phyloP scores from a whole-genome alignment of 2,329 filamentous ascomycete species.

The Colletotrichum viniferum region DNA sequence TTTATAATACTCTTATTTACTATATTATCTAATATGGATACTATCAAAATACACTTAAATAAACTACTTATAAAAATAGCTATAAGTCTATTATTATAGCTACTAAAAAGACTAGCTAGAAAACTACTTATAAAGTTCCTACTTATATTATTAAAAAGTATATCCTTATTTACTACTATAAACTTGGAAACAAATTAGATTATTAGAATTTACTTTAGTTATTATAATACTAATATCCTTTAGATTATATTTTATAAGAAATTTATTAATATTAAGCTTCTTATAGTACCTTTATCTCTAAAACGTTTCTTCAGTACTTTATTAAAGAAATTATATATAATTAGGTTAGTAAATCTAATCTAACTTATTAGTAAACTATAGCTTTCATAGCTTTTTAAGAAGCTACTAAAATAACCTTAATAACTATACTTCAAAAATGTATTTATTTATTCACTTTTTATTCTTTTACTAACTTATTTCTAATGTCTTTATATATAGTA shows the following conservation, averaged over 20 bases:
- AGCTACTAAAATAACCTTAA: neutral
- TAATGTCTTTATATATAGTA: too few relatives aligned
- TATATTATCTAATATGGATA: neutral
- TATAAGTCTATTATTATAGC: neutral
- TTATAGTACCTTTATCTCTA: neutral
- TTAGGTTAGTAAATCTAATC: neutral
- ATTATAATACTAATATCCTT: neutral
- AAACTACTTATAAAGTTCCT: neutral
- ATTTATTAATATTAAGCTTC: neutral
- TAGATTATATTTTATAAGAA: neutral
- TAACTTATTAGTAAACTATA: neutral
- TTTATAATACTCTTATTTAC: neutral
- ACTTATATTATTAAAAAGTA: neutral
- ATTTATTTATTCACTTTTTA: neutral
- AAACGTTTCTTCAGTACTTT: fast-evolving
- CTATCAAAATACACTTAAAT: neutral
- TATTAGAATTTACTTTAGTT: neutral
- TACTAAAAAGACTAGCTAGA: neutral
- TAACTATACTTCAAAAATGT: neutral
- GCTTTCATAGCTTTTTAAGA: neutral
- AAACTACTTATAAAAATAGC: neutral
- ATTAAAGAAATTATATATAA: neutral
- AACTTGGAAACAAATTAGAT: neutral
- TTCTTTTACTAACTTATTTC: too few relatives aligned
- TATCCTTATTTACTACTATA: neutral